Conservation (phyloP, 2,329 filamentous ascomycete species). For the Blastomyces emzantsi region DNA sequence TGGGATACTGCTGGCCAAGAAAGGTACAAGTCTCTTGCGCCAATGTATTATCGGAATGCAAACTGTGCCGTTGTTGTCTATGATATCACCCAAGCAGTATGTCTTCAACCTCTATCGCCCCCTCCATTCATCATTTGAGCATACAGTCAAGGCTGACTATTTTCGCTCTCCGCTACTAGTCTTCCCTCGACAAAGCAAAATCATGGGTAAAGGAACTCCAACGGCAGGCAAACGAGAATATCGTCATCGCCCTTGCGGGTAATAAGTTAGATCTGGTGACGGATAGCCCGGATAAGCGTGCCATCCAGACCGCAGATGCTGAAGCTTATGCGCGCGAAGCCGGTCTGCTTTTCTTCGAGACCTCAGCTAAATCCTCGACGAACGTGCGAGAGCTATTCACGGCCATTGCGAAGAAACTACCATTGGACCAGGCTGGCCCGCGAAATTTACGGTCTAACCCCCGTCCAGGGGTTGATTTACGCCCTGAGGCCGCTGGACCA, state of each 20-base stretch:
- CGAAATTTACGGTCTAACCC: conserved; percentile 64
- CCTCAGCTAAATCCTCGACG: conserved; percentile 92
- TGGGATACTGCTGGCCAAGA: conserved; percentile 99
- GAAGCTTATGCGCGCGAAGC: conserved; percentile 93
- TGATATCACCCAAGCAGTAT: conserved; percentile 97
- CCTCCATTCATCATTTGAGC: background rate
- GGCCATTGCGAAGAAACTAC: conserved; percentile 94
- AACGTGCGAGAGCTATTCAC: conserved; percentile 96
- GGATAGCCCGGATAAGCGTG: conserved; percentile 91
- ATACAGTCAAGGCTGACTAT: background rate
- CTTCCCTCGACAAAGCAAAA: conserved; percentile 97
- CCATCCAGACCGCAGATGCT: conserved; percentile 78
- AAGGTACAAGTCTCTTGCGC: conserved; percentile 95
- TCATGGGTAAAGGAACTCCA: conserved; percentile 99
- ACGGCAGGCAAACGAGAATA: conserved; percentile 98
- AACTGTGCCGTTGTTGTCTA: conserved; percentile 99
- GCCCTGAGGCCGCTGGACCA: conserved; percentile 52
- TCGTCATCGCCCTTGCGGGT: conserved; percentile 94
- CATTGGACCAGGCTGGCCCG: conserved; percentile 90
- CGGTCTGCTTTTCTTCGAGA: conserved; percentile 95
- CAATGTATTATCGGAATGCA: conserved; percentile 99
- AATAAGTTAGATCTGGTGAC: conserved; percentile 97
- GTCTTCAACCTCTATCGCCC: conserved; percentile 24
- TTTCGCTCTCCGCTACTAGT: conserved; percentile 57
- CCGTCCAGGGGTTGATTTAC: conserved; percentile 57